These are phyloP conservation scores for Rhizopogon roseolus DNA, from an alignment of 768 basidiomycete species.

Conservation along the genomic window DNA sequence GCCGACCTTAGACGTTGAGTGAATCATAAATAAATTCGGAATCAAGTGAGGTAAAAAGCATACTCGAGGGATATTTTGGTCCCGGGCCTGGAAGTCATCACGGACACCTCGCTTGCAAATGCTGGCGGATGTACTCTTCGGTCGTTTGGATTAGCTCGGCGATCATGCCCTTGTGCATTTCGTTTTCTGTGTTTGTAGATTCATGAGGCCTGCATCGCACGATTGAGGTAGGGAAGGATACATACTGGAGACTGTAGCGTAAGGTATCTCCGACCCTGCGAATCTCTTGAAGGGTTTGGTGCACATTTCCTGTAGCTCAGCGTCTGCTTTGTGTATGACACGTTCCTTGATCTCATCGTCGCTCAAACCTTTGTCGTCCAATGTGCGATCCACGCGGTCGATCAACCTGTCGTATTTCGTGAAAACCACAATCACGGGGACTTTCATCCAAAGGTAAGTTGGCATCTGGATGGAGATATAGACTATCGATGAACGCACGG, in stretches of 20 bases:
- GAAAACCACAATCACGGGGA: slow-evolving; percentile 2
- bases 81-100: not conserved
- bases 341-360: not conserved
- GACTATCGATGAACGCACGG: not conserved
- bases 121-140: not conserved
- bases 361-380: not conserved
- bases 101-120: not conserved
- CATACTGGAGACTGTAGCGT: slow-evolving; percentile 3
- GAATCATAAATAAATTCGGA: not conserved
- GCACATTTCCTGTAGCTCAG: not conserved
- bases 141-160: not conserved
- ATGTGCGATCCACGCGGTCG: not conserved
- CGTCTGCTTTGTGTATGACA: not conserved
- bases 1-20: not conserved
- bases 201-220: too few species aligned
- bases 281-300: not conserved
- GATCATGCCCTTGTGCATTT: not conserved
- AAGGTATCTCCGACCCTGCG: not conserved
- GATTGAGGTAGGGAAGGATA: not conserved
- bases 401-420: slow-evolving; percentile 1
- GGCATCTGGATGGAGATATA: not conserved
- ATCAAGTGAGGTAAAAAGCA: not conserved
- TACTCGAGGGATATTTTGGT: slow-evolving; percentile 1
- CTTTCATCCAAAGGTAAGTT: not conserved
- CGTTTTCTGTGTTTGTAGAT: not conserved